Evolutionary conservation across 192 early-diverging fungal species (phyloP), one percentile per base, ranked within the genome.

Genomic region (Entomortierella beljakovae): DNA sequence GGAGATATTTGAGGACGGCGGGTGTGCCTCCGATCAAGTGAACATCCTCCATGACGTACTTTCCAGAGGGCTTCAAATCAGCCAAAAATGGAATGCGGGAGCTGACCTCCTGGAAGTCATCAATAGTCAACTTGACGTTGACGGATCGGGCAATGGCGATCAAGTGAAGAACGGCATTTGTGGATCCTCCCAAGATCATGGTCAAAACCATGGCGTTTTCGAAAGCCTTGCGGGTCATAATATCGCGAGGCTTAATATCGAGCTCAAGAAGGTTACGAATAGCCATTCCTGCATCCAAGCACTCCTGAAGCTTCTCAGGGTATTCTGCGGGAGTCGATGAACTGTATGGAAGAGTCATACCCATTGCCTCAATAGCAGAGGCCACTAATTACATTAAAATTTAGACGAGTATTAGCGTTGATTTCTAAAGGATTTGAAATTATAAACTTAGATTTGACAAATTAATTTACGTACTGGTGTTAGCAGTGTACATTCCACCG

Each of bases 401-500:
- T n/a, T 13, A 32, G 22, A 26, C 7, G 35, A 9, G 1, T 55
- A 53, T 50, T 57, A 65, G 43, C 46, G 64, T 13, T 13, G 13
- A 40, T 9, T 40, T 40, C 7, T 40, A 40, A 13, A 40, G 37
- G n/a, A n/a, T n/a, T n/a, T n/a, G n/a, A n/a, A n/a, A n/a, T n/a
- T n/a, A n/a, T n/a, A 20, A 4, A 46, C 20, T 38, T 8, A 38
- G 37, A 38, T 38, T 38, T 38, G 37, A 13, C 37, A 8, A 54
- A 7, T 8, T 29, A 54, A 29, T 54, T 5, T 6, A 82, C 86
- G 42, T 87, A 93, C 91, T 97, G 20, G 95, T 96, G 82, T 98
- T 98, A 48, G 97, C 97, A 3, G 97, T 98, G 84, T 96, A 97
- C 98, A 99, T 99, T 56, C 98, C 98, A 73, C 98, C 98, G 84